Base-by-base conservation (phyloP, 2,329 filamentous ascomycete genomes). In the Lachnum nothofagi region DNA sequence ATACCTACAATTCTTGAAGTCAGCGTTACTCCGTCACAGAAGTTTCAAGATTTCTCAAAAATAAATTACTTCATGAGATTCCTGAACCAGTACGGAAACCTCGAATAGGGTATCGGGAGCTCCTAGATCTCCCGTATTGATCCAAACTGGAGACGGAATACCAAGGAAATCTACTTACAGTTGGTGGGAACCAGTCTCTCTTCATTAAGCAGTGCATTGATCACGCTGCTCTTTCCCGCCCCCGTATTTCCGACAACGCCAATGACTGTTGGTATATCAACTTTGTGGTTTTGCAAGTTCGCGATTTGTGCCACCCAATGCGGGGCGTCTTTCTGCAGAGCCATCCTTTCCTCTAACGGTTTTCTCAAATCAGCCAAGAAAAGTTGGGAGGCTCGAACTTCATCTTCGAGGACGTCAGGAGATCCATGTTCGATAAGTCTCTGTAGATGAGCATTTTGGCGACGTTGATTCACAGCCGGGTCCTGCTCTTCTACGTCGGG, bases 181-280 rank as follows among this genome's bases (percentile, higher is more conserved):
- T 58, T 56, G 1, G 52, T 75, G 0, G 72, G 72, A 0, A 75
- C 69, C 1, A 76, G 59, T 6, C 71, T 66, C 53, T 76, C 73
- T 54, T 75, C 72, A 43, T 75, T 70, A 3, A 75, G 65, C 55
- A 76, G 53, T 14, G 58, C 59, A 42, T 62, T 62, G 4, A 62
- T 60, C 7, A 60, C 46, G 44, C 54, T 58, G 27, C 42, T 51
- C 34, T 62, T 62, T 3, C 59, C 60, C 17, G 58, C 56, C n/a
- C 60, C 60, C 16, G 58, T 62, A 42, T 58, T 59, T 2, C 60
- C 59, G 14, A 62, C 51, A 25, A 61, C 56, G 8, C 60, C 59
- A 38, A 62, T 58, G 23, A 59, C 57, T 1, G 58, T 59, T 2
- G 59, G 57, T 7, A 56, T 55, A 25, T 60, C 46, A 14, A 51